Evolutionary conservation across 805 yeast species (phyloP), one percentile per base, ranked within the genome.

Genomic region (Ogataea kodamae): DNA sequence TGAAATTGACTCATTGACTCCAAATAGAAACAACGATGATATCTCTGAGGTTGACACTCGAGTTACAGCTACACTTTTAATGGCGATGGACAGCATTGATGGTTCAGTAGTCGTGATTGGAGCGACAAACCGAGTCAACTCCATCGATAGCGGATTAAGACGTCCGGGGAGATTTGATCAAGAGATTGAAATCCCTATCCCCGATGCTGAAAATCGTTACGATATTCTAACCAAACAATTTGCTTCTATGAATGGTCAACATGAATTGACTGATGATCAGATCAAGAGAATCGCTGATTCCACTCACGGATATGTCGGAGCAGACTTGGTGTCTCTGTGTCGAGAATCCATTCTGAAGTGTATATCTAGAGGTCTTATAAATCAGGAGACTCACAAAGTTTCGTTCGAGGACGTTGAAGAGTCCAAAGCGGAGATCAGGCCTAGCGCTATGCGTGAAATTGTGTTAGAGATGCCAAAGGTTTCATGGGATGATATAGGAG

Each of bases 291-390:
- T 89, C 25, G 86, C 96, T 0, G 58, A 75, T 4, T 81, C 76
- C 51, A 89, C 97, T 0, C 98, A 92, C 59, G 98, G 98, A 5
- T 92, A 86, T 53, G 98, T 92, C 28, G 99, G 99, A 28, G 96
- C 97, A 0, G 99, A 92, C 62, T 60, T 92, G 29, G 76, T 83
- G 3, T 95, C 97, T 0, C 65, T 92, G 14, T 78, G 89, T 41
- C 67, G 97, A 30, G 98, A 92, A 52, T 74, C 94, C 5, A 96
- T 87, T 0, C 76, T 89, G 82, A 74, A 72, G 41, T 80, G 95
- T 2, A 83, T 92, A 11, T 75, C 78, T 33, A 62, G 84, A 33
- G 81, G 80, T 0, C 46, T 81, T n/a, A 27, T 26, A 33, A 12
- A 22, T 2, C 37, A 38, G 9, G 40, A 40, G 1, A 56, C 67